Evolutionary conservation across 768 basidiomycete species (phyloP).

Genomic region (Termitomyces sp.): DNA sequence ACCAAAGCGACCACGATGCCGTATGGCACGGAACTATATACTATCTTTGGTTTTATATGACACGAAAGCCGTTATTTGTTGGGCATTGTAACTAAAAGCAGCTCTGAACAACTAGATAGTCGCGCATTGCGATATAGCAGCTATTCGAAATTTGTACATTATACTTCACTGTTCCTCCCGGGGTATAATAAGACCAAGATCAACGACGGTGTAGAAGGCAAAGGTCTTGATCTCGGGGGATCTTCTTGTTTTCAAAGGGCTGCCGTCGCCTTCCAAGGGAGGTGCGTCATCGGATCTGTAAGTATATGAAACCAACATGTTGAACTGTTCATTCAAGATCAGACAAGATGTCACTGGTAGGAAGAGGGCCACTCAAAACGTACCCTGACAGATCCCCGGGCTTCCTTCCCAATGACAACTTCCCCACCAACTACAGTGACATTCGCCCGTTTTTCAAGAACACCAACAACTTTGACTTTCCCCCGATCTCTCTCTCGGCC

Average conservation of each 20-base stretch:
- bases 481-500: slow-evolving; percentile 40
- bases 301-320: slow-evolving; percentile 90
- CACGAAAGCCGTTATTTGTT: no score
- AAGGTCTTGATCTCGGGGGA: slow-evolving; percentile 79
- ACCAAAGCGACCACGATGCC: not conserved
- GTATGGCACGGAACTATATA: not conserved
- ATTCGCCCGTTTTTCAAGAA: slow-evolving; percentile 88
- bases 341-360: not conserved
- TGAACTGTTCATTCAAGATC: slow-evolving; percentile 54
- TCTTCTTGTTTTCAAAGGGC: slow-evolving; percentile 38
- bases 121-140: not conserved
- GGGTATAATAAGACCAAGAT: slow-evolving; percentile 66
- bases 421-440: slow-evolving; percentile 86
- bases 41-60: not conserved
- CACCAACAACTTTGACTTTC: slow-evolving; percentile 59
- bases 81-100: not conserved
- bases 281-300: slow-evolving; percentile 87
- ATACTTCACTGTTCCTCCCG: slow-evolving; percentile 38
- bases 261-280: slow-evolving; percentile 51
- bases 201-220: slow-evolving; percentile 81
- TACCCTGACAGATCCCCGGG: slow-evolving; percentile 75
- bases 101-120: not conserved
- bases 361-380: slow-evolving; percentile 16
- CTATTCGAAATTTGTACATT: not conserved
- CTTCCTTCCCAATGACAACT: slow-evolving; percentile 78